phyloP scores from a whole-genome alignment of 208 protist genomes.

The Borovskyia barvae region DNA sequence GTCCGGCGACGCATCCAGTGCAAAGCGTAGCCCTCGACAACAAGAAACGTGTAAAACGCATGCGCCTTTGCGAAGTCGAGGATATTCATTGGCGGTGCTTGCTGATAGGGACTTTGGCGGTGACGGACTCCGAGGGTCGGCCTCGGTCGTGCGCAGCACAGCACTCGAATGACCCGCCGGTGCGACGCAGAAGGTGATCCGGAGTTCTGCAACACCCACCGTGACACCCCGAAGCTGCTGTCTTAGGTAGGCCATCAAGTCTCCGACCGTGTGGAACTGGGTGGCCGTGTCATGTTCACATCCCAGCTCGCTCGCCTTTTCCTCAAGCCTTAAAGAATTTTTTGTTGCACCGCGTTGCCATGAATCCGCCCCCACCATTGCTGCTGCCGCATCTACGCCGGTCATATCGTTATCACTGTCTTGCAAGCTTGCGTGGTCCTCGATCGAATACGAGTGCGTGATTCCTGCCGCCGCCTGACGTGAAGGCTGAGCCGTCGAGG shows the following conservation, averaged over 20 bases:
- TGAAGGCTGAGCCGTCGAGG: background rate
- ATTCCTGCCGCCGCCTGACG: conserved; percentile 1
- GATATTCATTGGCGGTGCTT: background rate
- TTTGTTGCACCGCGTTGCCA: too few relatives aligned
- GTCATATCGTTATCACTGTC: too few relatives aligned
- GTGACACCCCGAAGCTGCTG: conserved; percentile 28
- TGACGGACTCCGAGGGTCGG: too few relatives aligned
- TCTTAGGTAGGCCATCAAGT: conserved; percentile 36
- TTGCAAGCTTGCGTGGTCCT: conserved; percentile 16
- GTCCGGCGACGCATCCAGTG: conserved; percentile 13
- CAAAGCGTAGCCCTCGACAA: conserved; percentile 23
- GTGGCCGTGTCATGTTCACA: background rate
- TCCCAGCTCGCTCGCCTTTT: too few relatives aligned
- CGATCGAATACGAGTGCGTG: conserved; percentile 23
- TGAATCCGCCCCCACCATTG: too few relatives aligned
- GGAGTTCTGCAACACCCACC: conserved; percentile 24
- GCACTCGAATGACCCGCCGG: background rate
- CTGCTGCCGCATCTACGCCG: too few relatives aligned
- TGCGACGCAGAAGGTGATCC: conserved; percentile 32
- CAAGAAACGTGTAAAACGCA: conserved; percentile 23
- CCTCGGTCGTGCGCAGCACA: background rate
- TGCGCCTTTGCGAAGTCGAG: conserved; percentile 1
- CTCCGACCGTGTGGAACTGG: conserved; percentile 28
- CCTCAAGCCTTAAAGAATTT: too few relatives aligned
- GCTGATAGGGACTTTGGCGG: too few relatives aligned